phyloP scores from a whole-genome alignment of 2,329 filamentous ascomycete genomes.

The Arachnopeziza araneosa region DNA sequence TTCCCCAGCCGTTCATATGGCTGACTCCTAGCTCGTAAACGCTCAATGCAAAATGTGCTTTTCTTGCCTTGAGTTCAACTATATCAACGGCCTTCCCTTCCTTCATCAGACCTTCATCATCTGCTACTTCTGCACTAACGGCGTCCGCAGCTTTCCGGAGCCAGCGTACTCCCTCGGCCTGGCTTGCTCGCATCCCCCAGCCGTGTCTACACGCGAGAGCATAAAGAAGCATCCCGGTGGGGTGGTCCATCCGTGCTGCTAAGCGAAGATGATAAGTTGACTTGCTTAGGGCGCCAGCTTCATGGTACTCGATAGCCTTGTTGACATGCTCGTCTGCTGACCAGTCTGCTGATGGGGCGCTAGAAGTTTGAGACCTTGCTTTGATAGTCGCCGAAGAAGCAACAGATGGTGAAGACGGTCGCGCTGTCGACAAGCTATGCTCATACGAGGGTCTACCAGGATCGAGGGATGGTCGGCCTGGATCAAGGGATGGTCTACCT shows the following conservation, averaged over 20 bases:
- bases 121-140: conserved; percentile 74
- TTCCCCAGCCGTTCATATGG: conserved; percentile 98
- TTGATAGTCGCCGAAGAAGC: conserved; percentile 31
- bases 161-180: conserved; percentile 86
- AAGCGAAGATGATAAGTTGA: conserved; percentile 94
- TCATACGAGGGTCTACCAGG: conserved; percentile 39
- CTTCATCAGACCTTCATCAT: conserved; percentile 65
- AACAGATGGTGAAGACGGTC: conserved; percentile 14
- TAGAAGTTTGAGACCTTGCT: conserved; percentile 43
- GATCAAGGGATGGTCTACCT: conserved; percentile 43
- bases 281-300: conserved; percentile 80
- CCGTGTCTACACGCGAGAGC: conserved; percentile 92
- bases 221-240: conserved; percentile 94
- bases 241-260: conserved; percentile 77
- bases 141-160: conserved; percentile 84
- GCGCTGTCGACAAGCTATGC: conserved; percentile 29
- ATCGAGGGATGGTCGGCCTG: conserved; percentile 42
- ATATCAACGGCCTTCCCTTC: conserved; percentile 59
- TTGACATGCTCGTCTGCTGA: conserved; percentile 83
- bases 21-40: conserved; percentile 96
- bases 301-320: conserved; percentile 86
- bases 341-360: conserved; percentile 57
- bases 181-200: conserved; percentile 95
- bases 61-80: conserved; percentile 71
- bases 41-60: conserved; percentile 89